These are phyloP conservation scores for Paramecium sonneborni DNA, from an alignment of 73 alveolate genomes.

Conservation along the genomic window DNA sequence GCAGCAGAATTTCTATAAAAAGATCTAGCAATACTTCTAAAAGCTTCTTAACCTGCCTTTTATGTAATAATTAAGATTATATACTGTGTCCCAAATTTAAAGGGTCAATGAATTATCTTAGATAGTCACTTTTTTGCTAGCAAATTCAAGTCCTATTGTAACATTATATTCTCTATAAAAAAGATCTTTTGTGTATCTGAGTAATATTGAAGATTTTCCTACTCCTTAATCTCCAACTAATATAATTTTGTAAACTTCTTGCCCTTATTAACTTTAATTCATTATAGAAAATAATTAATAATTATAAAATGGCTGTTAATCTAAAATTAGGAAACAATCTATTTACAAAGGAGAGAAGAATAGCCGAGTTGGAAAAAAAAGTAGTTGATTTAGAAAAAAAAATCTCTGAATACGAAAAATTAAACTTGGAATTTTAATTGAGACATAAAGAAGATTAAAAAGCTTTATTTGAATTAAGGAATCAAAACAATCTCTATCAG, in stretches of 20 bases:
- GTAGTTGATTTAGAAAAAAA: neutral
- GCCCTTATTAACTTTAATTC: neutral
- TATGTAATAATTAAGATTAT: neutral
- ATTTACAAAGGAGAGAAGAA: neutral
- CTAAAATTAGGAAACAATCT: neutral
- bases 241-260: slow-evolving; percentile 33
- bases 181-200: slow-evolving; percentile 88
- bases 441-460: neutral
- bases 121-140: slow-evolving; percentile 81
- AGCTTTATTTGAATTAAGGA: neutral
- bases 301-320: neutral
- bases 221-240: slow-evolving; percentile 75
- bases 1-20: slow-evolving; percentile 93
- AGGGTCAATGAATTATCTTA: slow-evolving; percentile 73
- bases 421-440: neutral
- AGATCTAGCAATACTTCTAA: slow-evolving; percentile 86
- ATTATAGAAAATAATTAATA: neutral
- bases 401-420: neutral
- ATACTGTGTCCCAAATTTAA: slow-evolving; percentile 97
- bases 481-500: neutral
- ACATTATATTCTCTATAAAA: slow-evolving; percentile 88
- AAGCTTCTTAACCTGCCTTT: slow-evolving; percentile 93
- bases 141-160: slow-evolving; percentile 96
- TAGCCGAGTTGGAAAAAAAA: neutral
- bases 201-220: slow-evolving; percentile 93